A percentile compares a stretch with the other conserved stretches of the same genome.
Evolutionary conservation across 352 stramenopile species (phyloP).

Genomic region (Phytophthora constricta): DNA sequence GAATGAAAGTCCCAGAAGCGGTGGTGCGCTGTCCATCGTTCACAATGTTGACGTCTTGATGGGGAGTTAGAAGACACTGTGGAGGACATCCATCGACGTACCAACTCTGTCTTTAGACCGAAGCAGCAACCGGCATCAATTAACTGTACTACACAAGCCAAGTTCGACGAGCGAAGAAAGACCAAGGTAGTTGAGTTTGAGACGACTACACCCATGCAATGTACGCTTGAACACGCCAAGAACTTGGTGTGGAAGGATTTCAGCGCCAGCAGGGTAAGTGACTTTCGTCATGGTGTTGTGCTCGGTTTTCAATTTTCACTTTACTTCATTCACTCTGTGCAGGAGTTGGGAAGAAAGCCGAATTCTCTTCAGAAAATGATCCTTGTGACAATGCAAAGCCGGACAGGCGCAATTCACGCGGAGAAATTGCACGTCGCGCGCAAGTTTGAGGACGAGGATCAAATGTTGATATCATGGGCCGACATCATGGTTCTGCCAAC

Average conservation of each 20-base stretch:
- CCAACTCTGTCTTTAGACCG: constrained; percentile 3
- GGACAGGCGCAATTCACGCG: constrained; percentile 7
- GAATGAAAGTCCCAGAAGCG: background rate
- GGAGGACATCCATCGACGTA: constrained; percentile 5
- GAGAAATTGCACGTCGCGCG: constrained; percentile 27
- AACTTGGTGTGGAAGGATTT: constrained; percentile 19
- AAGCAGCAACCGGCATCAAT: background rate
- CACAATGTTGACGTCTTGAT: constrained; percentile 11
- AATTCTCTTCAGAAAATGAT: constrained; percentile 19
- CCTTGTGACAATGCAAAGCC: constrained; percentile 18
- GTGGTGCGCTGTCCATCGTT: background rate
- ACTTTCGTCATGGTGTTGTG: too few relatives aligned
- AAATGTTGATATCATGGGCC: constrained; percentile 16
- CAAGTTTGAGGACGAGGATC: constrained; percentile 14
- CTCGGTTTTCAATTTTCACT: too few relatives aligned
- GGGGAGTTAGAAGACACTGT: constrained; percentile 5
- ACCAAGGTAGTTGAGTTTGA: constrained; percentile 23
- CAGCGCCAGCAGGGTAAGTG: constrained; percentile 13
- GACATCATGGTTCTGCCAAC: constrained; percentile 22
- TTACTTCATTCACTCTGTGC: too few relatives aligned
- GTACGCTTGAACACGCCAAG: constrained; percentile 5
- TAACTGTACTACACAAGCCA: constrained; percentile 7
- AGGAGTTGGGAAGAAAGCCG: constrained; percentile 12
- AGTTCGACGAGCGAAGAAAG: constrained; percentile 15
- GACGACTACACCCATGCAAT: constrained; percentile 18